phyloP scores from a whole-genome alignment of 2,329 filamentous ascomycete genomes.

The Colletotrichum endophyticum region DNA sequence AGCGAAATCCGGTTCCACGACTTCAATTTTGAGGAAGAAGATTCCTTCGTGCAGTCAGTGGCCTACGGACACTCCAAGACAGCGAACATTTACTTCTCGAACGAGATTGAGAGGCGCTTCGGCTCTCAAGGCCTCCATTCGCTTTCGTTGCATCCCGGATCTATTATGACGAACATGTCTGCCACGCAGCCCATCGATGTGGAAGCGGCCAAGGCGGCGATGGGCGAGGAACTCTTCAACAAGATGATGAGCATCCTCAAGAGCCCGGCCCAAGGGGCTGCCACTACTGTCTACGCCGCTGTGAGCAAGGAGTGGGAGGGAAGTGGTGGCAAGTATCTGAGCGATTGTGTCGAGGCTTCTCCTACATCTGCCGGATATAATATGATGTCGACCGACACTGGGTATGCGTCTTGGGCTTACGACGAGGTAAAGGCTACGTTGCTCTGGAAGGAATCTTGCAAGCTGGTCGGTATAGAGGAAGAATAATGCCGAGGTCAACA shows the following conservation, averaged over 20 bases:
- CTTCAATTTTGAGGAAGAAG: conserved; percentile 41
- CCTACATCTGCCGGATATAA: neutral
- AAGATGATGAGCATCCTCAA: neutral
- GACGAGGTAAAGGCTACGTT: neutral
- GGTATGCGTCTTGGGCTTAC: conserved; percentile 25
- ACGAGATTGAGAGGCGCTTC: conserved; percentile 49
- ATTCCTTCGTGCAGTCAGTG: conserved; percentile 30
- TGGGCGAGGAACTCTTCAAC: neutral
- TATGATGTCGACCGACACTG: neutral
- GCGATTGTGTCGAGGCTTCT: conserved; percentile 34
- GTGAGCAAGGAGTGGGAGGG: conserved; percentile 44
- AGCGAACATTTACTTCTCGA: conserved; percentile 55
- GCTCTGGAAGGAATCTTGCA: neutral
- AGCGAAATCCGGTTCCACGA: conserved; percentile 26
- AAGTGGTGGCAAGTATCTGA: conserved; percentile 50
- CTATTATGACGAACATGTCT: neutral
- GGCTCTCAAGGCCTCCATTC: conserved; percentile 32
- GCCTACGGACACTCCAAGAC: conserved; percentile 55
- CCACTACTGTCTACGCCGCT: conserved; percentile 50
- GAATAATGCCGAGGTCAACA: fast-evolving
- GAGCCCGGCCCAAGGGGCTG: conserved; percentile 46
- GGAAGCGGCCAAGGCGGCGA: neutral
- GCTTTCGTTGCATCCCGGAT: neutral
- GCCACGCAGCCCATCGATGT: neutral
- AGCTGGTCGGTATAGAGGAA: neutral